Conservation (phyloP, 1,284 basidiomycete species). For the Caloboletus firmus region DNA sequence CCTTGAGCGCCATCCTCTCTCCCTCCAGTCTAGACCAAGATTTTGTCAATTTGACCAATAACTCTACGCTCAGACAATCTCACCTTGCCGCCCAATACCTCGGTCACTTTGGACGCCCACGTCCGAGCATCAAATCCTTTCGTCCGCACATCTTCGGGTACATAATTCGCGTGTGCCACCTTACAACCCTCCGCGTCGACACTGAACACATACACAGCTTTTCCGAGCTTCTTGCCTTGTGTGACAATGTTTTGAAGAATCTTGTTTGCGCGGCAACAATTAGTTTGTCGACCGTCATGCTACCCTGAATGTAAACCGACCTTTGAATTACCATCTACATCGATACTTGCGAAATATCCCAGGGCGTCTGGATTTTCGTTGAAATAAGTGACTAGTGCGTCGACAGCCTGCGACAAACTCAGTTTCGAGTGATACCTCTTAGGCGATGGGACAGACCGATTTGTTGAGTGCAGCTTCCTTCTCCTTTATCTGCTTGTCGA, state of each 20-base stretch:
- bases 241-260: slow-evolving; percentile 75
- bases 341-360: slow-evolving; percentile 69
- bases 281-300: not conserved
- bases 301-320: slow-evolving; percentile 36
- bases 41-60: slow-evolving; percentile 13
- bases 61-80: slow-evolving; percentile 3
- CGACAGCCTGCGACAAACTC: slow-evolving; percentile 56
- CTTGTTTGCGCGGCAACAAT: slow-evolving; percentile 28
- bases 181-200: slow-evolving; percentile 69
- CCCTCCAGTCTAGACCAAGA: slow-evolving; percentile 74
- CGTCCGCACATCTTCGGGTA: slow-evolving; percentile 64
- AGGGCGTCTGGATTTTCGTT: slow-evolving; percentile 69
- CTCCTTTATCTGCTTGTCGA: slow-evolving; percentile 86
- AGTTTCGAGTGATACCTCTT: not conserved
- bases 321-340: slow-evolving; percentile 82
- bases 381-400: slow-evolving; percentile 73
- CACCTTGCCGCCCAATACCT: slow-evolving; percentile 87
- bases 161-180: slow-evolving; percentile 86
- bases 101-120: slow-evolving; percentile 81
- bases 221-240: slow-evolving; percentile 77
- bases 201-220: slow-evolving; percentile 89
- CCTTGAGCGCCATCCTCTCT: slow-evolving; percentile 90
- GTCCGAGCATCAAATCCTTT: slow-evolving; percentile 75
- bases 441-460: slow-evolving; percentile 50
- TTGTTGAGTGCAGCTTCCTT: slow-evolving; percentile 79